Base-by-base conservation (phyloP, 257 asterid genomes). In the Linaria vulgaris region DNA sequence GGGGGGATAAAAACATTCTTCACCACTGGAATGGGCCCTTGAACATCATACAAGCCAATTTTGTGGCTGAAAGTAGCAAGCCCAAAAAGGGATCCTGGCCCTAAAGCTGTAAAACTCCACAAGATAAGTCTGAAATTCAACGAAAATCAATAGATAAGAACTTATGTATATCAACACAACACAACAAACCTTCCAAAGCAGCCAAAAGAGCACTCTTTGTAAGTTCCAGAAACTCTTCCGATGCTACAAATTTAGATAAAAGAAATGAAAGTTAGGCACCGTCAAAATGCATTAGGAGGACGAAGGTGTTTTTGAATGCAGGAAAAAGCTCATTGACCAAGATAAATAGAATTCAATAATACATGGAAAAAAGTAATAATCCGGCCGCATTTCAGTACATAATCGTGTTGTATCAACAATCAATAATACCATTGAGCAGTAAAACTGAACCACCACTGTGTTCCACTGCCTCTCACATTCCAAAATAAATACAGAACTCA, bases 1-100 rank as follows among this genome's bases (percentile, higher is more conserved):
- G 96, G 88, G 43, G 91, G 96, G 61, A 94, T 77, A 68, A 94
- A 90, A 22, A 82, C 96, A 79, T 87, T 89, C 80, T 85, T 94
- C 80, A 87, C 99, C 69, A 90, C 94, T 62, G 99, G 99, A 63
- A 94, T 88, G 51, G 99, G 94, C 34, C 99, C 99, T 74, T 94
- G 97, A 66, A 90, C 97, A 81, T 94, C 99, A 74, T 87, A 94
- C 69, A 94, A 65, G 64, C 97, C 99, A 72, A 94, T 72, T 90
- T 84, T 94, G 79, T 94, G 97, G 86, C 99, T 94, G 79, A 94
- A 87, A 13, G 95, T 89, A 57, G 97, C 96, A 56, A 94, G 91
- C 56, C 99, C 99, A 73, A 94, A 92, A 63, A 94, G 97, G 57
- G 99, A 94, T 50, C 97, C 99, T 12, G 99, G 97, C 34, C 85